Percentiles rank a stretch among this genome's conserved stretches.
phyloP scores from a whole-genome alignment of 148 eudicot species.

The Limonium bicolor region DNA sequence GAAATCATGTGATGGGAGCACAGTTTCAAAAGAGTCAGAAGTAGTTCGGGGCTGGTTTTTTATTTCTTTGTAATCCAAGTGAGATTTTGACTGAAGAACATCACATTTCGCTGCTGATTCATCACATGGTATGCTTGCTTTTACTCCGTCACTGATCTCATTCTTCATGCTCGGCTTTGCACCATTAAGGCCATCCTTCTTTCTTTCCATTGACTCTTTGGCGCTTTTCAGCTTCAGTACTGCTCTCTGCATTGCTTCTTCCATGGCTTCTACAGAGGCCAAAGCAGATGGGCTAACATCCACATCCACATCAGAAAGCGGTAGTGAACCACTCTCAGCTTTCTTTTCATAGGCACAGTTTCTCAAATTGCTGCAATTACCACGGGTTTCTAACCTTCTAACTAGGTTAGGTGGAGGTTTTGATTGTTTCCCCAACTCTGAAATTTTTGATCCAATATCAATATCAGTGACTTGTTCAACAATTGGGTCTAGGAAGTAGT shows the following conservation, averaged over 20 bases:
- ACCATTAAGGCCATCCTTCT: constrained; percentile 24
- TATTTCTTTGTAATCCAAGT: too few relatives aligned
- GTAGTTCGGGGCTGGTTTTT: too few relatives aligned
- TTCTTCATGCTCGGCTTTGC: constrained; percentile 14
- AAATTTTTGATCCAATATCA: constrained; percentile 42
- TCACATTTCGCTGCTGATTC: constrained; percentile 14
- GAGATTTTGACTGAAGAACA: constrained; percentile 13
- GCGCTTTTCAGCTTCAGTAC: constrained; percentile 47
- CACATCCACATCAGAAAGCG: constrained; percentile 62
- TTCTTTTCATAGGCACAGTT: constrained; percentile 26
- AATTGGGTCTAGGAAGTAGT: constrained; percentile 12
- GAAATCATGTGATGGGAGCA: constrained; percentile 14
- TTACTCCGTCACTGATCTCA: constrained; percentile 13
- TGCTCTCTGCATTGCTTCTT: constrained; percentile 59
- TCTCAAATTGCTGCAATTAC: constrained; percentile 16
- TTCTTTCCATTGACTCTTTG: constrained; percentile 37
- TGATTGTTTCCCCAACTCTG: constrained; percentile 49
- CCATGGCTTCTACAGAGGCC: constrained; percentile 43
- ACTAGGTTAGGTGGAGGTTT: constrained; percentile 36
- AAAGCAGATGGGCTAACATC: constrained; percentile 37
- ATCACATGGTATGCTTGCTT: constrained; percentile 9
- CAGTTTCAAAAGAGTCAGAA: constrained; percentile 5
- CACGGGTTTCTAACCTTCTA: constrained; percentile 15
- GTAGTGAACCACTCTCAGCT: constrained; percentile 24
- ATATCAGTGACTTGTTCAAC: constrained; percentile 38